Evolutionary conservation across 2,329 filamentous ascomycete species (phyloP).

Genomic region (Nothophoma quercina): DNA sequence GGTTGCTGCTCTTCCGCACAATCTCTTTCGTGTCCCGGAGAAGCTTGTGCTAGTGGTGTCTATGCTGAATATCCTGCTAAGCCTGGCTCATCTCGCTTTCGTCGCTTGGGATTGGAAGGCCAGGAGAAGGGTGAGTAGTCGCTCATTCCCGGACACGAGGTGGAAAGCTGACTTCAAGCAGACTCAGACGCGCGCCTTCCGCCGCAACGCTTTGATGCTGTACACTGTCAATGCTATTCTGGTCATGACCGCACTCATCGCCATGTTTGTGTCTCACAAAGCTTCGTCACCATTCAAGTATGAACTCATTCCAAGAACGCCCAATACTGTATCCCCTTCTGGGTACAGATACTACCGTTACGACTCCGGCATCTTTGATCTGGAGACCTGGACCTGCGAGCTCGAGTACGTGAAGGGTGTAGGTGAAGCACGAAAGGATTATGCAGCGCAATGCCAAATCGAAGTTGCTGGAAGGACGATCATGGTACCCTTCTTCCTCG

Average conservation of each 20-base stretch:
- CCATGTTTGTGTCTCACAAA: constrained; percentile 40
- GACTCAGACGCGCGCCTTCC: constrained; percentile 44
- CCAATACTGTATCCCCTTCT: constrained; percentile 10
- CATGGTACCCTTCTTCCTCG: constrained; percentile 41
- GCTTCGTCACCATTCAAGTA: constrained; percentile 38
- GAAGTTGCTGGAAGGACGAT: constrained; percentile 40
- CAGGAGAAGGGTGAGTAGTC: constrained; percentile 7
- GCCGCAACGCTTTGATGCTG: constrained; percentile 44
- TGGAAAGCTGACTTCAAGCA: background rate
- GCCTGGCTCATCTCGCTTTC: constrained; percentile 5
- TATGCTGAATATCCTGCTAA: constrained; percentile 9
- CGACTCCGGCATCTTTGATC: constrained; percentile 44
- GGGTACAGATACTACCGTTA: constrained; percentile 34
- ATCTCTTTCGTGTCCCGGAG: constrained; percentile 34
- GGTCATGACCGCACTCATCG: constrained; percentile 42
- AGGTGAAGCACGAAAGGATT: constrained; percentile 37
- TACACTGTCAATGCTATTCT: constrained; percentile 41
- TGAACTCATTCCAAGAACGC: constrained; percentile 28
- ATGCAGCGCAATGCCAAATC: constrained; percentile 36
- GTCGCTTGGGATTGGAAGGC: constrained; percentile 13
- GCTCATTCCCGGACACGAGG: too few relatives aligned
- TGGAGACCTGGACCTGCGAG: constrained; percentile 48
- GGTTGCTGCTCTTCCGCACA: constrained; percentile 40
- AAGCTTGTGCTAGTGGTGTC: constrained; percentile 11
- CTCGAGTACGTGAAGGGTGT: constrained; percentile 32